Conservation (phyloP, 1,284 basidiomycete species). For the Ceratobasidium sp. region DNA sequence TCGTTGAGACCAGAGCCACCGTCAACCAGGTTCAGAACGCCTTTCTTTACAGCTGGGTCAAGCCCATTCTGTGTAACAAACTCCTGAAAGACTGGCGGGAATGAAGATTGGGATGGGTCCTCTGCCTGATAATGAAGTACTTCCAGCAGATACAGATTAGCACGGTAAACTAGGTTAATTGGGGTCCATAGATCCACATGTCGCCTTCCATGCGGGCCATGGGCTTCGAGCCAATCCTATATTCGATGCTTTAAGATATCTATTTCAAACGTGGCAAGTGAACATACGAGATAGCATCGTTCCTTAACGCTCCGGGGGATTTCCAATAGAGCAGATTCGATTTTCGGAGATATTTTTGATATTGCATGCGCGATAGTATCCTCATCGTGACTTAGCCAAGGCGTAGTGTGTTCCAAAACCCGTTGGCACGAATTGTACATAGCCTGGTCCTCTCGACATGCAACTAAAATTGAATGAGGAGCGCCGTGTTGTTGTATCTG, state of each 20-base stretch:
- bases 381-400: no score
- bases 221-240: slow-evolving; percentile 21
- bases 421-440: neutral
- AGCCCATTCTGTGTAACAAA: neutral
- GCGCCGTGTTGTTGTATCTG: neutral
- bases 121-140: neutral
- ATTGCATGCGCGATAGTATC: no score
- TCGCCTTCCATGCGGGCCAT: neutral
- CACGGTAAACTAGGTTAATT: slow-evolving; percentile 3
- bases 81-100: neutral
- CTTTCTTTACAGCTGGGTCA: neutral
- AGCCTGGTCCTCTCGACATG: neutral
- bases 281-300: no score
- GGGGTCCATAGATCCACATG: slow-evolving; percentile 11
- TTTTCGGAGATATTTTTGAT: no score
- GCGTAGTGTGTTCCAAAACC: no score
- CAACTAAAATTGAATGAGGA: neutral
- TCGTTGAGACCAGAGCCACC: neutral
- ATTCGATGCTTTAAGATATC: no score
- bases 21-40: neutral
- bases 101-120: neutral
- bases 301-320: no score
- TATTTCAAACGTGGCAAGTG: neutral
- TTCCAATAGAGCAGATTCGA: no score
- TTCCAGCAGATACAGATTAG: slow-evolving; percentile 16